Evolutionary conservation across 768 basidiomycete genomes (phyloP), one percentile per base, ranked within the genome.

Genomic region (Xerocomellus chrysenteron): DNA sequence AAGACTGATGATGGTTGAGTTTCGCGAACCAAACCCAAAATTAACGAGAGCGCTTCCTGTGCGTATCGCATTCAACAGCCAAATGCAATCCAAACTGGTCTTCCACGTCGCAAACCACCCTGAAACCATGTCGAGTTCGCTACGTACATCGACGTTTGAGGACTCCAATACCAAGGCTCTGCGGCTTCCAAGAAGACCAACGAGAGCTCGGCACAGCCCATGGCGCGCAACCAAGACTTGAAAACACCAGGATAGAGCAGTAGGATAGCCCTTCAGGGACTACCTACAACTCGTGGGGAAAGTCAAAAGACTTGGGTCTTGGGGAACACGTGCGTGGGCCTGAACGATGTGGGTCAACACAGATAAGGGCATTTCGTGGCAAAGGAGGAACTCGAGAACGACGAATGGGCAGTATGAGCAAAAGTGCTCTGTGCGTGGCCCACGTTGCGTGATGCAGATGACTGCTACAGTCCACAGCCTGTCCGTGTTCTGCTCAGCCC

Each of bases 41-140:
- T 45, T 39, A 42, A 52, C 52, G 46, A 45, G 50, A 57, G 56
- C 65, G 62, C 71, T 67, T 74, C 72, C 69, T 72, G 76, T 77
- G 50, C 66, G 74, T 70, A 54, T 70, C 61, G 5, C 66, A 66
- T 64, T 70, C 70, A 40, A 59, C 59, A 54, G 42, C 53, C 66
- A 61, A 50, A 26, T 55, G 50, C 60, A 46, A 52, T 62, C 60
- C 68, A 55, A 24, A n/a, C 58, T 57, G 59, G 19, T 52, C 7
- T 48, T 67, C 69, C 68, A 60, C 51, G 17, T 55, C 52, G 61
- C 73, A 64, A 65, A 35, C 62, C 68, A 66, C 67, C 71, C 42
- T 72, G 75, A 74, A 78, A 81, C 82, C 82, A 83, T 77, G 79
- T 65, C 68, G 67, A 65, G 80, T 80, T 81, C 68, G 75, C 74